phyloP scores from a whole-genome alignment of 2,329 filamentous ascomycete species.

The Tolypocladium pustulatum region DNA sequence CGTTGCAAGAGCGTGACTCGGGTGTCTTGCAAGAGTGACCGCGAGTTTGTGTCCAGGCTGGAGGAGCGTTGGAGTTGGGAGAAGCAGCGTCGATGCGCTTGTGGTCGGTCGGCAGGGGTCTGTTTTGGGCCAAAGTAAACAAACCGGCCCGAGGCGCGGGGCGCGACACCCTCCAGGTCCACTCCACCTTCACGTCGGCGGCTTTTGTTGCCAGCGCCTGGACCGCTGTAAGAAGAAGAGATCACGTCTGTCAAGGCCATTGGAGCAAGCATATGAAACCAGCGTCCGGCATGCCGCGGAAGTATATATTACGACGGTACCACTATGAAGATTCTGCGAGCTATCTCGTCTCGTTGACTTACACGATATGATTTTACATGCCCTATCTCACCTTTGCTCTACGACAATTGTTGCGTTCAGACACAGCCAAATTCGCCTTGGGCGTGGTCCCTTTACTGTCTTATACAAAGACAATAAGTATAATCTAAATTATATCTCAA shows the following conservation, averaged over 20 bases:
- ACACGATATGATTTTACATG: too few species aligned
- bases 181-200: not conserved
- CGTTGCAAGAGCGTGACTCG: not conserved
- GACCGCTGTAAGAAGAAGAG: not conserved
- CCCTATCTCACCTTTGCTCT: too few species aligned
- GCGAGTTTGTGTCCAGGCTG: not conserved
- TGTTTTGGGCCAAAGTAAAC: not conserved
- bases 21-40: not conserved
- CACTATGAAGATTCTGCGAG: too few species aligned
- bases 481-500: too few species aligned
- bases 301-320: not conserved
- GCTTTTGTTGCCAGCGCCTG: not conserved
- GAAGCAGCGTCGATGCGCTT: not conserved
- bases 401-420: too few species aligned
- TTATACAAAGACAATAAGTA: too few species aligned
- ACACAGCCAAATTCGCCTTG: too few species aligned
- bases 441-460: too few species aligned
- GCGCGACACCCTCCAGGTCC: not conserved
- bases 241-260: too few species aligned
- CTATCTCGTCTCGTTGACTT: too few species aligned
- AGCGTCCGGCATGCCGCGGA: not conserved
- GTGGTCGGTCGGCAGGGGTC: not conserved
- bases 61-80: not conserved
- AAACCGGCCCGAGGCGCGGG: not conserved
- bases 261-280: not conserved